phyloP scores from a whole-genome alignment of 768 basidiomycete species.

The Saitozyma podzolica region DNA sequence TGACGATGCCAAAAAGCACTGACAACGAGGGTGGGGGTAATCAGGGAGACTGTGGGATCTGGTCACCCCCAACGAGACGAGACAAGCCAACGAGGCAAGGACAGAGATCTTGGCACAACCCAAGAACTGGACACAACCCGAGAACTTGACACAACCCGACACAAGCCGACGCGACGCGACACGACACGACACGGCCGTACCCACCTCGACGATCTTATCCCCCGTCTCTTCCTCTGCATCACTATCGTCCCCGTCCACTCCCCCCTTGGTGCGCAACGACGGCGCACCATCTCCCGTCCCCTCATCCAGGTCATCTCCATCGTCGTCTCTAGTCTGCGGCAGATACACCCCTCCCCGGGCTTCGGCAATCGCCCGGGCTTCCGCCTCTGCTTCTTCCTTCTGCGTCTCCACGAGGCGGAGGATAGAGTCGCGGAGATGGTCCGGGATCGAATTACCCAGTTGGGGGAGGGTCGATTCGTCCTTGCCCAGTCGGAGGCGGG shows the following conservation, averaged over 20 bases:
- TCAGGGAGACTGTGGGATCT: neutral
- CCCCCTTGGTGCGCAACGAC: neutral
- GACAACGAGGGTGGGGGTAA: neutral
- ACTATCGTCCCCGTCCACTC: slow-evolving; percentile 8
- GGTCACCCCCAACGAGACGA: neutral
- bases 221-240: slow-evolving; percentile 34
- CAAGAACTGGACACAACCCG: no score
- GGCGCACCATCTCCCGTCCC: slow-evolving; percentile 44
- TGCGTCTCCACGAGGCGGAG: slow-evolving; percentile 71
- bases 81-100: no score
- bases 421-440: slow-evolving; percentile 56
- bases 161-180: neutral
- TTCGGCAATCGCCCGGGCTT: slow-evolving; percentile 46
- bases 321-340: slow-evolving; percentile 14
- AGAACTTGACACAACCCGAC: no score
- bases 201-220: slow-evolving; percentile 26
- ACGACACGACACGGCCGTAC: neutral
- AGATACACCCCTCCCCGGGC: slow-evolving; percentile 60
- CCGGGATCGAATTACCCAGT: slow-evolving; percentile 10
- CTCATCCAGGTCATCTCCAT: slow-evolving; percentile 15
- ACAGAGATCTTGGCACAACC: no score
- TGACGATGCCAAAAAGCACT: neutral
- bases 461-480: slow-evolving; percentile 53
- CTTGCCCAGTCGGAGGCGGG: slow-evolving; percentile 63
- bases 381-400: slow-evolving; percentile 62